A percentile compares a stretch with the other conserved stretches of the same genome.
These are phyloP conservation scores for Boletus rubroflammeus DNA, from an alignment of 768 basidiomycete genomes.

Conservation along the genomic window DNA sequence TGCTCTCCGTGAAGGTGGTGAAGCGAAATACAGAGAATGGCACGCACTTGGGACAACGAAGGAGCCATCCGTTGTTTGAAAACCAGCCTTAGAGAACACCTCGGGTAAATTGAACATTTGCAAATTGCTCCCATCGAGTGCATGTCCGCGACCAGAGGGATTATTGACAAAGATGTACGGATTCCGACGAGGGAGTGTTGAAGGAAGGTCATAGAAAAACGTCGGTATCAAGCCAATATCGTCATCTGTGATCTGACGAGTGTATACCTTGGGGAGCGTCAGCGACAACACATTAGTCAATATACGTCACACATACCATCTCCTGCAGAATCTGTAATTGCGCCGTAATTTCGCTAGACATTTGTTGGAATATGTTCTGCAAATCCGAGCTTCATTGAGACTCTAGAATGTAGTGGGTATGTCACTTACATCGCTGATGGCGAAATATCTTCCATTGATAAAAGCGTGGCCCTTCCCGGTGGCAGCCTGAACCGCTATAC, in stretches of 20 bases:
- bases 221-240: constrained; percentile 49
- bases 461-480: constrained; percentile 65
- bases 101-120: constrained; percentile 31
- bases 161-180: constrained; percentile 61
- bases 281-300: neutral
- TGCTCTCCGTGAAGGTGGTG: constrained; percentile 8
- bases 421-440: constrained; percentile 60
- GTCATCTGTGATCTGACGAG: constrained; percentile 52
- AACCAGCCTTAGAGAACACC: constrained; percentile 33
- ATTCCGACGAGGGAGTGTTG: constrained; percentile 68
- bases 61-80: constrained; percentile 38
- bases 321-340: constrained; percentile 74
- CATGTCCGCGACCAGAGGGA: constrained; percentile 27
- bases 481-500: constrained; percentile 36
- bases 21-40: neutral
- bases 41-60: constrained; percentile 66
- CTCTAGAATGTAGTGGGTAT: too few relatives aligned
- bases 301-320: constrained; percentile 42
- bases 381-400: neutral
- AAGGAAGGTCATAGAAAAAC: constrained; percentile 90
- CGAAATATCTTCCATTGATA: constrained; percentile 82
- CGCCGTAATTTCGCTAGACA: constrained; percentile 42
- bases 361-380: constrained; percentile 27
- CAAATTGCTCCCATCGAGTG: constrained; percentile 5
- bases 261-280: constrained; percentile 46